A percentile compares a stretch with the other conserved stretches of the same genome.
Conservation (phyloP, 2,329 filamentous ascomycete species). For the Fusarium tjaetaba region DNA sequence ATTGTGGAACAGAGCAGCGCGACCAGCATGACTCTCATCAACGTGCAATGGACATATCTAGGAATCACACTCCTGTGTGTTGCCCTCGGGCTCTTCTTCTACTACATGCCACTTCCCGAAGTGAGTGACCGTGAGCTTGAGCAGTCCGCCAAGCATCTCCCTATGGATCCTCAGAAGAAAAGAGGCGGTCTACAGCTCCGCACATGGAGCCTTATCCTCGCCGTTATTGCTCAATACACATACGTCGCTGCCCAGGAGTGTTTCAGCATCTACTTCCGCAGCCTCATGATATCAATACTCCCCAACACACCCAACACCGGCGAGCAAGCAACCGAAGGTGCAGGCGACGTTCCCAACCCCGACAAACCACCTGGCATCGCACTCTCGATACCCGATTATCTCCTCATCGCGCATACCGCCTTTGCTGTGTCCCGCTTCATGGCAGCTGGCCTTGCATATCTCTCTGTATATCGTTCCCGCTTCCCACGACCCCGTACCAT, state of each 20-base stretch:
- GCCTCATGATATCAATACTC: constrained; percentile 57
- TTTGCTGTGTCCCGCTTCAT: constrained; percentile 81
- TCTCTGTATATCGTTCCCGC: constrained; percentile 58
- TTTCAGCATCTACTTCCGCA: constrained; percentile 68
- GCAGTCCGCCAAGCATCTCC: constrained; percentile 57
- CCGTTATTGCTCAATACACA: constrained; percentile 79
- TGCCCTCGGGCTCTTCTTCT: constrained; percentile 73
- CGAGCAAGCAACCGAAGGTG: constrained; percentile 35
- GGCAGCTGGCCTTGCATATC: constrained; percentile 71
- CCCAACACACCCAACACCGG: constrained; percentile 42
- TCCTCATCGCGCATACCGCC: constrained; percentile 75
- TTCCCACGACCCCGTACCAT: constrained; percentile 75
- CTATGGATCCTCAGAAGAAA: constrained; percentile 61
- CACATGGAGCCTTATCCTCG: constrained; percentile 71
- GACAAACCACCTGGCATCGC: constrained; percentile 57
- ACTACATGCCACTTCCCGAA: constrained; percentile 73
- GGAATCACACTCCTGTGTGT: constrained; percentile 80
- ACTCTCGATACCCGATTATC: constrained; percentile 69
- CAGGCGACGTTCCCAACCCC: constrained; percentile 45
- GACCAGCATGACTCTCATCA: constrained; percentile 65
- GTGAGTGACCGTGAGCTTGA: constrained; percentile 66
- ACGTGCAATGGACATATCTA: constrained; percentile 89
- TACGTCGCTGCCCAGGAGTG: constrained; percentile 81
- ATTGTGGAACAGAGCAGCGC: constrained; percentile 53
- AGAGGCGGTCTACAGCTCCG: constrained; percentile 64